Conservation (phyloP, 73 alveolate genomes). For the Tetrahymena elliotti region DNA sequence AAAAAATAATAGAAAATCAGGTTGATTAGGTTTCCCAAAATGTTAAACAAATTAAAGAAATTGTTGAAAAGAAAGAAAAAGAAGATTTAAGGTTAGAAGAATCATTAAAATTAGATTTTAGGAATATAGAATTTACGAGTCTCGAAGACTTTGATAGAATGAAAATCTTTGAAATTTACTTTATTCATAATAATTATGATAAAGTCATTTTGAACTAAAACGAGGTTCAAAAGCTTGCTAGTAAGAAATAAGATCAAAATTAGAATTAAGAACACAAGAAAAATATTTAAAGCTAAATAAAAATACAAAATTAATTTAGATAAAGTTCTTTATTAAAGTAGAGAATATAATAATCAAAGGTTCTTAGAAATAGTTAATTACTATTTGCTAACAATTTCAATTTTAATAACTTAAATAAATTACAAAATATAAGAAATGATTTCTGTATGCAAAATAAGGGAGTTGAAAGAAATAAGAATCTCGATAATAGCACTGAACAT, state of each 20-base stretch:
- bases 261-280: neutral
- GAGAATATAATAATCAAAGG: neutral
- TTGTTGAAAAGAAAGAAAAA: neutral
- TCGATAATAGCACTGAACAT: neutral
- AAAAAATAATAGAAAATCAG: neutral
- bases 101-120: neutral
- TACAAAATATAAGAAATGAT: neutral
- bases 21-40: neutral
- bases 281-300: too few relatives aligned
- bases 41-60: neutral
- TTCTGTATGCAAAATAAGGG: too few relatives aligned
- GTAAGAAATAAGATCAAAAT: neutral
- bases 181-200: neutral
- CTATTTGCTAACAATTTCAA: neutral
- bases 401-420: too few relatives aligned
- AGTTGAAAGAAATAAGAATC: neutral
- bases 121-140: neutral
- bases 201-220: neutral
- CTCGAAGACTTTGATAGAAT: neutral
- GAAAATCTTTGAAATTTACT: neutral
- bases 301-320: neutral
- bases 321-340: neutral
- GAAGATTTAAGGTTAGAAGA: neutral
- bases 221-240: neutral
- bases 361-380: neutral